A percentile compares a stretch with the other conserved stretches of the same genome.
These are phyloP conservation scores for Clavispora carvajalis DNA, from an alignment of 805 yeast species.

Conservation along the genomic window DNA sequence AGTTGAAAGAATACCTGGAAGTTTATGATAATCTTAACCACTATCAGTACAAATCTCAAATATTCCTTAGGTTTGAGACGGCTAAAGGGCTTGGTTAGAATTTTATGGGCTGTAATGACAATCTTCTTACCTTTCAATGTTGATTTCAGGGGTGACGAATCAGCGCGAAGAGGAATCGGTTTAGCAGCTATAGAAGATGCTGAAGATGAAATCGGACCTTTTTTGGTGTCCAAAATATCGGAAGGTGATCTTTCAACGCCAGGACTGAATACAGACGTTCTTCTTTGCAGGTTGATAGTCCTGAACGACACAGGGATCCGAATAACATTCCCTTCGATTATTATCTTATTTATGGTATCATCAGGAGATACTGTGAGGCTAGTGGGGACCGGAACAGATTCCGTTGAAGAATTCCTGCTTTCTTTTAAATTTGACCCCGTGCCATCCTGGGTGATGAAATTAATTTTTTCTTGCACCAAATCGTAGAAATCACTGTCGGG, in stretches of 20 bases:
- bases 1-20: slow-evolving; percentile 24
- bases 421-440: neutral
- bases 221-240: neutral
- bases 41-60: slow-evolving; percentile 28
- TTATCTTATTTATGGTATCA: slow-evolving; percentile 8
- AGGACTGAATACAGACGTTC: slow-evolving; percentile 6
- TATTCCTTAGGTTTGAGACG: slow-evolving; percentile 34
- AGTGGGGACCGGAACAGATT: neutral
- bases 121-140: slow-evolving; percentile 16
- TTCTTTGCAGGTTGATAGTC: slow-evolving; percentile 13
- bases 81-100: slow-evolving; percentile 36
- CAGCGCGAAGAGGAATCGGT: neutral
- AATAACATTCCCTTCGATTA: slow-evolving; percentile 10
- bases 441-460: slow-evolving; percentile 17
- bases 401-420: neutral
- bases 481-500: slow-evolving; percentile 22
- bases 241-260: neutral
- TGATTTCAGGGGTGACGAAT: neutral
- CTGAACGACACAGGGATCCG: slow-evolving; percentile 13
- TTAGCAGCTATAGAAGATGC: too few species aligned
- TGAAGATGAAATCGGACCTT: neutral
- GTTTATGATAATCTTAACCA: slow-evolving; percentile 34
- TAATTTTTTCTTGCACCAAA: slow-evolving; percentile 30
- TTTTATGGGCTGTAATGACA: slow-evolving; percentile 37
- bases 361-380: neutral